These are phyloP conservation scores for Hirsutella minnesotensis DNA, from an alignment of 2,329 filamentous ascomycete genomes.

Conservation along the genomic window DNA sequence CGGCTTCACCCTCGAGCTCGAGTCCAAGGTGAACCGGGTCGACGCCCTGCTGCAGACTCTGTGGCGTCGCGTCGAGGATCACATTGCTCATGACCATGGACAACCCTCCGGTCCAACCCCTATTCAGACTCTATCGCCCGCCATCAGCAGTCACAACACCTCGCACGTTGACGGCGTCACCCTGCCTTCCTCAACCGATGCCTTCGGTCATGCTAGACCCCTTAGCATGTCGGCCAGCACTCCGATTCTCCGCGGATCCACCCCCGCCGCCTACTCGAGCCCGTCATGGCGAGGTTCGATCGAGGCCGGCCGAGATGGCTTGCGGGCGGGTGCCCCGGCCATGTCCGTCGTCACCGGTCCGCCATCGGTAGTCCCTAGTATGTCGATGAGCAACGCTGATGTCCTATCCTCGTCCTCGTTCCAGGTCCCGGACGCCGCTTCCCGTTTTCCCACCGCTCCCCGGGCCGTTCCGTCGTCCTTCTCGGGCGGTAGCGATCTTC, in stretches of 20 bases:
- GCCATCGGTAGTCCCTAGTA: background rate
- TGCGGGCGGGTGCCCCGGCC: slow-evolving; percentile 3
- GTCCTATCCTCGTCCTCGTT: background rate
- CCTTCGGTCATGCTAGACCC: slow-evolving; percentile 8
- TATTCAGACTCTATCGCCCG: slow-evolving; percentile 15
- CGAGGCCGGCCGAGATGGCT: slow-evolving; percentile 17
- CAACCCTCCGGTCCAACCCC: slow-evolving; percentile 7
- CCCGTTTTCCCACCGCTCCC: slow-evolving; percentile 1
- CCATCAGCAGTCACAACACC: slow-evolving; percentile 19
- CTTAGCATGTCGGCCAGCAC: slow-evolving; percentile 5
- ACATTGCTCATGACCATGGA: slow-evolving; percentile 23
- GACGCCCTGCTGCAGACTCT: slow-evolving; percentile 30
- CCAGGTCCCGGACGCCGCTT: background rate
- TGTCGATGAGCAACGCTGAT: background rate
- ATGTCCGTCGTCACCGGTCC: background rate
- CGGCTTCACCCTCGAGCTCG: slow-evolving; percentile 51
- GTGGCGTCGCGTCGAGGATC: slow-evolving; percentile 29
- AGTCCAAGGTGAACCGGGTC: slow-evolving; percentile 41
- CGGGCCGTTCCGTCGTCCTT: slow-evolving; percentile 16
- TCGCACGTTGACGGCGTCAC: slow-evolving; percentile 13
- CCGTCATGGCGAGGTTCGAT: slow-evolving; percentile 13
- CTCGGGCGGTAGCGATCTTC: slow-evolving; percentile 35
- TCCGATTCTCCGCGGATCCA: slow-evolving; percentile 5
- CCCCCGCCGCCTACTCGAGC: slow-evolving; percentile 25
- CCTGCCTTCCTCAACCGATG: slow-evolving; percentile 7